These are phyloP conservation scores for Phaffomyces antillensis DNA, from an alignment of 805 yeast genomes.

Conservation along the genomic window DNA sequence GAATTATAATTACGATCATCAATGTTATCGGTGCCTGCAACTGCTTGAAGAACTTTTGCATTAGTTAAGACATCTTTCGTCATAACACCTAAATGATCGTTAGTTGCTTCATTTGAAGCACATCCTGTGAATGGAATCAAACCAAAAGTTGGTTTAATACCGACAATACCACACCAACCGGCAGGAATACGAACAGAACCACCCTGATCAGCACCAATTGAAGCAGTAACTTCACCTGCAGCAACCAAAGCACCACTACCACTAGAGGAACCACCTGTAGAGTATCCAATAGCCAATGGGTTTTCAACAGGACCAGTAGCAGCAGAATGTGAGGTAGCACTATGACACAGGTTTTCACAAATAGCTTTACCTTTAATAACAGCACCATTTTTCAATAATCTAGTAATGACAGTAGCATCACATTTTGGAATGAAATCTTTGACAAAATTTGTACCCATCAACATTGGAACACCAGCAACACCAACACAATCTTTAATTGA, in stretches of 20 bases:
- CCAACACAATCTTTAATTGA: not conserved
- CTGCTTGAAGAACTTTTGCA: constrained; percentile 1
- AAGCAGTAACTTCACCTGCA: constrained; percentile 2
- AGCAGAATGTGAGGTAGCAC: constrained; percentile 4
- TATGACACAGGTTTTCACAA: constrained; percentile 3
- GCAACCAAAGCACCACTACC: constrained; percentile 1
- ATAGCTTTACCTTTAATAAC: constrained; percentile 1
- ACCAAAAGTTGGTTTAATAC: constrained; percentile 4
- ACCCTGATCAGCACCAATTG: constrained; percentile 4
- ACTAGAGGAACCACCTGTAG: constrained; percentile 4
- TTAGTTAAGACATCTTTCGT: constrained; percentile 1
- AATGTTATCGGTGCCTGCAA: constrained; percentile 3
- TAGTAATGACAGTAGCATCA: constrained; percentile 1
- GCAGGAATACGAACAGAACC: constrained; percentile 3
- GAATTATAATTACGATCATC: constrained; percentile 16
- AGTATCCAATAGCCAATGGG: constrained; percentile 2
- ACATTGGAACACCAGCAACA: constrained; percentile 4
- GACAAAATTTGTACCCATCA: constrained; percentile 1
- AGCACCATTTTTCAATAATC: constrained; percentile 1
- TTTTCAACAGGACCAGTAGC: constrained; percentile 3
- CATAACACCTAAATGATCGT: constrained; percentile 4
- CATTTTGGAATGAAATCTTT: constrained; percentile 1
- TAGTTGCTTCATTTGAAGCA: constrained; percentile 2
- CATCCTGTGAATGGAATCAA: constrained; percentile 1
- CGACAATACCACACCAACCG: constrained; percentile 3